phyloP scores from a whole-genome alignment of 805 yeast species.

The Candida maltosa region DNA sequence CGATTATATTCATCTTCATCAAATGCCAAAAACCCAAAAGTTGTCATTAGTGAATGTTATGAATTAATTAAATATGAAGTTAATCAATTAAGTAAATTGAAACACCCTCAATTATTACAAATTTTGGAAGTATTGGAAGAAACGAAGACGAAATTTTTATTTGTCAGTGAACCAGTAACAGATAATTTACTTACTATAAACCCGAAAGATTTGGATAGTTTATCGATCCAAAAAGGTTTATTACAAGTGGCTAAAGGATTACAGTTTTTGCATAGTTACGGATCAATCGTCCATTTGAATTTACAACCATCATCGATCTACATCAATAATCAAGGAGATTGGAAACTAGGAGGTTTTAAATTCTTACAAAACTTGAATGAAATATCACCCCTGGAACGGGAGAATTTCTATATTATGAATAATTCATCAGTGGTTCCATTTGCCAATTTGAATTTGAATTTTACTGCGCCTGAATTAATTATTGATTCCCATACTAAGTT shows the following conservation, averaged over 20 bases:
- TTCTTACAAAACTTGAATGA: conserved; percentile 49
- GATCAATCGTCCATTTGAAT: conserved; percentile 73
- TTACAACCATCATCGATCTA: conserved; percentile 74
- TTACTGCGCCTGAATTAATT: conserved; percentile 80
- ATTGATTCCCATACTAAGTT: conserved; percentile 52
- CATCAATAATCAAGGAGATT: conserved; percentile 82
- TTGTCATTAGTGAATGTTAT: conserved; percentile 57
- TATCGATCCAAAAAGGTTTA: conserved; percentile 77
- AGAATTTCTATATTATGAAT: conserved; percentile 65
- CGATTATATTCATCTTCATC: conserved; percentile 29
- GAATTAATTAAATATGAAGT: conserved; percentile 67
- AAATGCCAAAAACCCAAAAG: conserved; percentile 43
- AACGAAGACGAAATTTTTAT: conserved; percentile 68
- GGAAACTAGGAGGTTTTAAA: conserved; percentile 82
- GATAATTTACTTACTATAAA: conserved; percentile 45
- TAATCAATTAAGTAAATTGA: conserved; percentile 68
- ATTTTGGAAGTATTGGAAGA: conserved; percentile 89
- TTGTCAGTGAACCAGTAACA: conserved; percentile 80
- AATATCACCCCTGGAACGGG: conserved; percentile 41
- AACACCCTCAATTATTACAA: conserved; percentile 85
- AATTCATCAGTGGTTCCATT: conserved; percentile 79
- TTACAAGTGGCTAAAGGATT: conserved; percentile 74
- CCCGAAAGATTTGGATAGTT: conserved; percentile 52
- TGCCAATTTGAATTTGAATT: conserved; percentile 68
- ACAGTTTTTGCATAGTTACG: conserved; percentile 76